phyloP scores from a whole-genome alignment of 1,284 basidiomycete species.

The Malassezia dermatis region DNA sequence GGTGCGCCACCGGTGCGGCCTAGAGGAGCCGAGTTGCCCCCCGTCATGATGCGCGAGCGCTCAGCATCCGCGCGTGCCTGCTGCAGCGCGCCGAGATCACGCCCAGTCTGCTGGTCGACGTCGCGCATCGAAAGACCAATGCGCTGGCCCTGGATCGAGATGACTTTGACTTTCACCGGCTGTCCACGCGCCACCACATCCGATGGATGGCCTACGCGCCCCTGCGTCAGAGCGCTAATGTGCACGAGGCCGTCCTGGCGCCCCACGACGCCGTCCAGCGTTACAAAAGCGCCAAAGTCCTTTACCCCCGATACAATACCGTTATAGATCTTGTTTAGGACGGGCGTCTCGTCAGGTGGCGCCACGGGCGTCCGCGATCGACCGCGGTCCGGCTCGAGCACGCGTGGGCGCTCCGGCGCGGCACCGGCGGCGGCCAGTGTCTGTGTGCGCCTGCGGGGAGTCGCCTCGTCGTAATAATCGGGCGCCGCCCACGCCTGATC shows the following conservation, averaged over 20 bases:
- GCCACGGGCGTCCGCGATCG: neutral
- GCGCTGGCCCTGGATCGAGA: constrained; percentile 73
- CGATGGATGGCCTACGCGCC: constrained; percentile 69
- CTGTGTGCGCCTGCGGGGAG: neutral
- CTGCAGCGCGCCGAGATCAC: constrained; percentile 81
- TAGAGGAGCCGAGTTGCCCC: constrained; percentile 51
- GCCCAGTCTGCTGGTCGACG: constrained; percentile 79
- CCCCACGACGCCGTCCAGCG: constrained; percentile 73
- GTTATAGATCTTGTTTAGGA: constrained; percentile 88
- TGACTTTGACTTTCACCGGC: constrained; percentile 67
- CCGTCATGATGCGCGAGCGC: constrained; percentile 42
- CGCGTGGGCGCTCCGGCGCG: neutral
- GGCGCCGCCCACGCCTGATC: constrained; percentile 56
- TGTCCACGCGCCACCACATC: constrained; percentile 78
- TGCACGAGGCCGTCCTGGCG: constrained; percentile 91
- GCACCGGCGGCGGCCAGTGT: neutral
- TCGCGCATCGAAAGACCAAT: constrained; percentile 91
- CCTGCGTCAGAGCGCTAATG: constrained; percentile 75
- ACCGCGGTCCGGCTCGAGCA: neutral
- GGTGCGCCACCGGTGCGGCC: constrained; percentile 14
- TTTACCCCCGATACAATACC: constrained; percentile 75
- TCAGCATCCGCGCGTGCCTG: constrained; percentile 60
- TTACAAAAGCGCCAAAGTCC: constrained; percentile 91
- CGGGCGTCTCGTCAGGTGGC: constrained; percentile 60
- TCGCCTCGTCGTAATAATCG: constrained; percentile 21